Base-by-base conservation (phyloP, 805 yeast genomes). In the Candida montana region DNA sequence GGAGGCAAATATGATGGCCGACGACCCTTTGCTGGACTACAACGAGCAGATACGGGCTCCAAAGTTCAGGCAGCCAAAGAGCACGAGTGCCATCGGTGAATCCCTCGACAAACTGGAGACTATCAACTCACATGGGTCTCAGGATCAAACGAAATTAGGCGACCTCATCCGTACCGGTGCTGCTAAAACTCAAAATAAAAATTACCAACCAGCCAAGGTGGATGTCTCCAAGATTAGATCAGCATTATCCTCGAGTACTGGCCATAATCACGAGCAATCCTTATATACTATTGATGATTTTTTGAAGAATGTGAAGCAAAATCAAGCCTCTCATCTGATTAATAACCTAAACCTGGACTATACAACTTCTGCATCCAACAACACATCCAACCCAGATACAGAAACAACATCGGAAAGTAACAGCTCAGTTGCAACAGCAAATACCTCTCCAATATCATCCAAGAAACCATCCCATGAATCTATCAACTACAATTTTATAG, bases 1-100 rank as follows among this genome's bases (percentile, higher is more conserved):
- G 1, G 47, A 40, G n/a, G 36, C 49, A 10, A 35, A 40, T 9
- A 37, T 53, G 29, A 42, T 48, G 26, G 38, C 50, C 2, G 61
- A 55, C 32, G 48, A 55, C 28, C 61, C 61, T 0, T 35, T 49
- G 5, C 31, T 54, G 28, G 60, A 57, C 43, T 52, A 57, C 35
- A 52, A 57, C 38, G 53, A 54, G 32, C 60, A 55, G 40, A 57
- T 57, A 19, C 42, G 61, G 18, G 61, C 57, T 1, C 61, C 61
- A 2, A 57, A 57, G 42, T 50, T 57, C 39, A 45, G 38, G 29
- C 34, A 33, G 7, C 42, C 41, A 2, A 39, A 31, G 7, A 36
- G 33, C 8, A 16, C 40, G 0, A 35, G 37, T 5, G 45, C 45
- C 21, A 49, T 49, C 20, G 52, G 51, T 16, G 46, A 34, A 31